These are phyloP conservation scores for Populus pruinosa DNA, from an alignment of 345 rosid genomes.

Conservation along the genomic window DNA sequence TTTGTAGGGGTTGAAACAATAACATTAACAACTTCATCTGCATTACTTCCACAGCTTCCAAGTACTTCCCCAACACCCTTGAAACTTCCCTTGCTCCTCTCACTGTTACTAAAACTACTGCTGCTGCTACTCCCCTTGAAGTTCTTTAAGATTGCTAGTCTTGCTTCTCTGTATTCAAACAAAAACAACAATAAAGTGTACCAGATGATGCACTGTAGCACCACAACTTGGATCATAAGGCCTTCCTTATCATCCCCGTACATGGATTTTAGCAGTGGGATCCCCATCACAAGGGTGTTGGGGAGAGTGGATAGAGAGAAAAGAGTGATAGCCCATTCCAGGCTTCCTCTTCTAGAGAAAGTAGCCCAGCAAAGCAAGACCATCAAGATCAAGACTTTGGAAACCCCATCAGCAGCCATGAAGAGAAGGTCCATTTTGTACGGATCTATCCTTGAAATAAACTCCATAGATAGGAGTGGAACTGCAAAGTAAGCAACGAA, in stretches of 20 bases:
- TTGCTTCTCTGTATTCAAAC: constrained; percentile 24
- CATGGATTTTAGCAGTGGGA: constrained; percentile 27
- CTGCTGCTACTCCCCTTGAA: not conserved
- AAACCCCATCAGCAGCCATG: constrained; percentile 21
- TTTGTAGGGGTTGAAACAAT: too few relatives aligned
- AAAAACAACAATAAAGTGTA: constrained; percentile 23
- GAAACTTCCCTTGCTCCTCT: too few relatives aligned
- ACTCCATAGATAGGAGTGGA: constrained; percentile 29
- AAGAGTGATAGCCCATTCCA: constrained; percentile 30
- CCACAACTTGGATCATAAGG: constrained; percentile 24
- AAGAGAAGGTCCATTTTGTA: constrained; percentile 26
- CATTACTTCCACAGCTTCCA: not conserved
- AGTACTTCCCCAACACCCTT: too few relatives aligned
- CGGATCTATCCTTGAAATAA: constrained; percentile 25
- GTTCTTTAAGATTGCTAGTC: not conserved
- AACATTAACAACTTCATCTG: not conserved
- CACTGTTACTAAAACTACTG: too few relatives aligned
- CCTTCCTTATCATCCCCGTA: constrained; percentile 22
- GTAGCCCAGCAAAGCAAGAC: constrained; percentile 18
- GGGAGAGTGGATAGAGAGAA: constrained; percentile 31
- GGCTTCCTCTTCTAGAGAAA: constrained; percentile 6
- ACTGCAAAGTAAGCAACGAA: constrained; percentile 31
- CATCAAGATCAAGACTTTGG: constrained; percentile 10
- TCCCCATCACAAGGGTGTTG: constrained; percentile 30
- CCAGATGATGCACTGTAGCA: constrained; percentile 29